phyloP scores from a whole-genome alignment of 2,329 filamentous ascomycete genomes.

The Shiraia bambusicola region DNA sequence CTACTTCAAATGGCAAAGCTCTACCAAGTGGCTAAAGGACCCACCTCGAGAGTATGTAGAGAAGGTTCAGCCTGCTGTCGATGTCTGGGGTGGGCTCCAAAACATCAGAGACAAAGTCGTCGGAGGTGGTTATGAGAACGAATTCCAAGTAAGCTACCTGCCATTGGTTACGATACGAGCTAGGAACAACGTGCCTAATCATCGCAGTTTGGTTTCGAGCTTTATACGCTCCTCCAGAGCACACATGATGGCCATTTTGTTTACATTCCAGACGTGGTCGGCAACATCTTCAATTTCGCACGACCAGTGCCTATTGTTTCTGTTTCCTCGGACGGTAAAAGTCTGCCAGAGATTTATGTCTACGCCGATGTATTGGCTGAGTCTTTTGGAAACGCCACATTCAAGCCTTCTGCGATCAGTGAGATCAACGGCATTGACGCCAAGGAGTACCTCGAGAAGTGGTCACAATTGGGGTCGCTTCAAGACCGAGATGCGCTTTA shows the following conservation, averaged over 20 bases:
- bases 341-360: slow-evolving; percentile 59
- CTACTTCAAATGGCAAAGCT: slow-evolving; percentile 52
- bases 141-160: slow-evolving; percentile 40
- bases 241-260: slow-evolving; percentile 68
- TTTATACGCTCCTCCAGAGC: slow-evolving; percentile 49
- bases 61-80: slow-evolving; percentile 48
- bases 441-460: slow-evolving; percentile 51
- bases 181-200: slow-evolving; percentile 6
- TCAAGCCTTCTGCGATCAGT: slow-evolving; percentile 52
- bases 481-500: slow-evolving; percentile 62
- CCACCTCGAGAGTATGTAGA: slow-evolving; percentile 50
- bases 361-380: slow-evolving; percentile 51
- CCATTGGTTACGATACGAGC: too few relatives aligned
- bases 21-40: slow-evolving; percentile 47
- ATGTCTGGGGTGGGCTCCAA: slow-evolving; percentile 45
- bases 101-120: slow-evolving; percentile 44
- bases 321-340: slow-evolving; percentile 55
- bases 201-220: slow-evolving; percentile 33
- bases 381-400: slow-evolving; percentile 44
- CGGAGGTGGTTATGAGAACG: slow-evolving; percentile 42
- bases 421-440: slow-evolving; percentile 61
- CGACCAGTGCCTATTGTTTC: slow-evolving; percentile 58
- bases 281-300: slow-evolving; percentile 54
- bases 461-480: slow-evolving; percentile 50
- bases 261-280: slow-evolving; percentile 57